Conservation (phyloP, 1,284 basidiomycete species). For the Fomitopsis schrenkii region DNA sequence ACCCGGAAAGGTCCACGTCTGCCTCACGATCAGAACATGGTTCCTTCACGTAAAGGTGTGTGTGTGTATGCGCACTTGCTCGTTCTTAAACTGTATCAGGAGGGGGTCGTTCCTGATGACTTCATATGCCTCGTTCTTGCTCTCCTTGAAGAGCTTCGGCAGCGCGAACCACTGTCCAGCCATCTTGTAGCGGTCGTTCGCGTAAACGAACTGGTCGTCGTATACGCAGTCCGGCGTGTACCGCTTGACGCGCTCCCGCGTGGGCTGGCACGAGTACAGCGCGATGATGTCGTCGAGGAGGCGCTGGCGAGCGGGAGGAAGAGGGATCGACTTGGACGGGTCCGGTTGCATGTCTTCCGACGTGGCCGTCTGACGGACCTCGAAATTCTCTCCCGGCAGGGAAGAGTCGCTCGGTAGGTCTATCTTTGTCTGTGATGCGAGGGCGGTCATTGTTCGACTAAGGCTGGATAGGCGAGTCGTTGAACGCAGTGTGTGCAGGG, state of each 20-base stretch:
- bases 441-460: not conserved
- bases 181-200: conserved; percentile 31
- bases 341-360: conserved; percentile 25
- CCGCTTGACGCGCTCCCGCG: conserved; percentile 23
- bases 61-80: conserved; percentile 17
- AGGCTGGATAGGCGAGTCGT: not conserved
- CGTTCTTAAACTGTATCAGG: conserved; percentile 32
- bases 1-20: conserved; percentile 29
- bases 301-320: conserved; percentile 24
- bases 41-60: not conserved
- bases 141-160: conserved; percentile 27
- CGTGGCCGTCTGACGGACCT: conserved; percentile 21
- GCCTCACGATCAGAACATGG: not conserved
- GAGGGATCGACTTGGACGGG: conserved; percentile 23
- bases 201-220: conserved; percentile 31
- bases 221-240: conserved; percentile 30
- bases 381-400: conserved; percentile 24
- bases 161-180: conserved; percentile 32
- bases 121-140: conserved; percentile 27
- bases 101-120: conserved; percentile 26
- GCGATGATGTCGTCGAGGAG: conserved; percentile 28
- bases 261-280: conserved; percentile 27
- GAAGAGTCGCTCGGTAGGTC: conserved; percentile 19
- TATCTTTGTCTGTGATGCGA: not conserved
- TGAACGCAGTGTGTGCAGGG: not conserved